These are phyloP conservation scores for Eurotiales sp. DNA, from an alignment of 2,329 filamentous ascomycete species.

Conservation along the genomic window DNA sequence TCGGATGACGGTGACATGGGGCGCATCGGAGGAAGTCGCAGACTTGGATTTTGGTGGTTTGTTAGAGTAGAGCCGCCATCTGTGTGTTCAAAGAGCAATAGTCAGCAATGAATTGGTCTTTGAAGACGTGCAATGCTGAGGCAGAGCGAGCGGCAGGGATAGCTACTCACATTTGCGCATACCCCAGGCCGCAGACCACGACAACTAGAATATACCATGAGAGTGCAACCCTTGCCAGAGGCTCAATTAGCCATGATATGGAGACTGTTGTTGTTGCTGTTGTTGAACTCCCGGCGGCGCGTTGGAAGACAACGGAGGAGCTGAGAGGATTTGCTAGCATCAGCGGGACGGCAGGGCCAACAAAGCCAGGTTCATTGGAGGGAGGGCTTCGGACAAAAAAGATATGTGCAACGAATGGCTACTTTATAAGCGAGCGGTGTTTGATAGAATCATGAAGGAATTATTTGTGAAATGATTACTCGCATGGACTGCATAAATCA, in stretches of 20 bases:
- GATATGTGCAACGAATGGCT: not conserved
- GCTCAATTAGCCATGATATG: slow-evolving; percentile 34
- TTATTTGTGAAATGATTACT: too few species aligned
- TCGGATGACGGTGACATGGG: slow-evolving; percentile 84
- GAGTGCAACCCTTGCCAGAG: slow-evolving; percentile 44
- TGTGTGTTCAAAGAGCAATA: slow-evolving; percentile 24
- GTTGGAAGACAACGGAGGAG: slow-evolving; percentile 16
- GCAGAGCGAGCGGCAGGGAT: not conserved
- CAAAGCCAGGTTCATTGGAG: slow-evolving; percentile 1
- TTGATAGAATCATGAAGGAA: too few species aligned
- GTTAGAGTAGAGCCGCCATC: slow-evolving; percentile 53
- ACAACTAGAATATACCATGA: slow-evolving; percentile 56
- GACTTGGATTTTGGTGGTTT: slow-evolving; percentile 38
- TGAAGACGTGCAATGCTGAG: not conserved
- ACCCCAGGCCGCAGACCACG: slow-evolving; percentile 56
- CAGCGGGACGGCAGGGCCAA: slow-evolving; percentile 12
- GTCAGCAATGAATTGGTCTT: not conserved
- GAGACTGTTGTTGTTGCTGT: not conserved
- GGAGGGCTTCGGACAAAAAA: not conserved
- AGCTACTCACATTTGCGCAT: slow-evolving; percentile 53
- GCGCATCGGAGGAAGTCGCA: slow-evolving; percentile 51
- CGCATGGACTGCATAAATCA: too few species aligned
- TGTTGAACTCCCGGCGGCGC: slow-evolving; percentile 13
- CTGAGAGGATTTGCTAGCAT: slow-evolving; percentile 17
- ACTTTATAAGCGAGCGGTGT: too few species aligned